Percentiles rank a stretch among this genome's conserved stretches.
These are phyloP conservation scores for Phytophthora fragariae DNA, from an alignment of 352 stramenopile genomes.

Conservation along the genomic window DNA sequence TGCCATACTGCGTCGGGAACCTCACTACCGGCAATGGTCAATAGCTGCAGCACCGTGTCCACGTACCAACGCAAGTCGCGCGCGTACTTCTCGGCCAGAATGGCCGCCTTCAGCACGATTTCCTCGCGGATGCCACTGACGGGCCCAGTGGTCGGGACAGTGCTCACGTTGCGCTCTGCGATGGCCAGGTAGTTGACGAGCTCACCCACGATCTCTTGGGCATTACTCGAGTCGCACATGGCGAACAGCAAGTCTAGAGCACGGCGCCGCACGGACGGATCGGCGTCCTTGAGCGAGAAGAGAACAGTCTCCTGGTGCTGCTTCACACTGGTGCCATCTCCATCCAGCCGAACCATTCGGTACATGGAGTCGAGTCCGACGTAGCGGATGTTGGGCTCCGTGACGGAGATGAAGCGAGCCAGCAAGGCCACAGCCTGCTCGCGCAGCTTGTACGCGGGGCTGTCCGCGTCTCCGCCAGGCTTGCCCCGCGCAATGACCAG, in stretches of 20 bases:
- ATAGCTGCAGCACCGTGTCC: constrained; percentile 98
- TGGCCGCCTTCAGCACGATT: constrained; percentile 99
- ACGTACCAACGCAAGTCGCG: constrained; percentile 97
- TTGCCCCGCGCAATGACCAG: constrained; percentile 96
- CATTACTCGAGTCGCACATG: constrained; percentile 97
- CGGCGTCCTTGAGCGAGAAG: constrained; percentile 96
- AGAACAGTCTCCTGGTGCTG: constrained; percentile 96
- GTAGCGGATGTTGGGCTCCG: constrained; percentile 98
- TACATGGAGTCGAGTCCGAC: constrained; percentile 97
- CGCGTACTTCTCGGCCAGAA: constrained; percentile 98
- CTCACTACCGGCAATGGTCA: constrained; percentile 94
- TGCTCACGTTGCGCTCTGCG: constrained; percentile 81
- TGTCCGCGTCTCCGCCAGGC: constrained; percentile 43
- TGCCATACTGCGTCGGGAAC: constrained; percentile 98
- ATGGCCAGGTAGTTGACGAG: constrained; percentile 95
- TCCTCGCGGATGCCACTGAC: constrained; percentile 88
- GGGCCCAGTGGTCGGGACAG: constrained; percentile 31
- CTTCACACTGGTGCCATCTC: constrained; percentile 89
- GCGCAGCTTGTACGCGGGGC: constrained; percentile 80
- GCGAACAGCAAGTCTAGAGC: constrained; percentile 98
- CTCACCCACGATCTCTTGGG: constrained; percentile 96
- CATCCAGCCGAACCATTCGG: constrained; percentile 92
- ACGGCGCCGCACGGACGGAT: constrained; percentile 96
- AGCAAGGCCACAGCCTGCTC: constrained; percentile 94
- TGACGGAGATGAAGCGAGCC: constrained; percentile 97